Evolutionary conservation across 2,329 filamentous ascomycete species (phyloP).

Genomic region (Penicillium fuscoglaucum): DNA sequence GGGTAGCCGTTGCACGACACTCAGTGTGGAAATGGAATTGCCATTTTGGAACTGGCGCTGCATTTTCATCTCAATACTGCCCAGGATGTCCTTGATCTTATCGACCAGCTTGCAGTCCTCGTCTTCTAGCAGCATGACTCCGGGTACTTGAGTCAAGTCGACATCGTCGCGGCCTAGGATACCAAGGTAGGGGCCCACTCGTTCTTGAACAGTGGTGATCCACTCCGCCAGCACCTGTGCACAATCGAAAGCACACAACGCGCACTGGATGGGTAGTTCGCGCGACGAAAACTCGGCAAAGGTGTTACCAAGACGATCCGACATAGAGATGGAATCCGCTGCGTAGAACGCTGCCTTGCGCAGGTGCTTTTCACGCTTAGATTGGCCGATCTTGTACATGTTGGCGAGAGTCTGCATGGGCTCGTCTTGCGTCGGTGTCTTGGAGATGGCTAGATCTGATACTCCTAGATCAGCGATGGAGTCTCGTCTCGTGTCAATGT

Average conservation of each 20-base stretch:
- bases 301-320: constrained; percentile 79
- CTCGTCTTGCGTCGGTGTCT: constrained; percentile 38
- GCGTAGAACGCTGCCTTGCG: constrained; percentile 95
- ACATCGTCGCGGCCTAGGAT: constrained; percentile 80
- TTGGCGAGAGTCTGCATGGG: constrained; percentile 31
- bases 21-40: constrained; percentile 53
- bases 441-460: constrained; percentile 38
- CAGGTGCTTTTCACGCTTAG: constrained; percentile 80
- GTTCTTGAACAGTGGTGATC: constrained; percentile 88
- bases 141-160: constrained; percentile 76
- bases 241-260: constrained; percentile 91
- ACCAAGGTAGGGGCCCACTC: constrained; percentile 85
- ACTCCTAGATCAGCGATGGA: constrained; percentile 41
- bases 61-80: constrained; percentile 77
- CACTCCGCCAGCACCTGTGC: constrained; percentile 92
- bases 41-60: constrained; percentile 58
- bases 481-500: constrained; percentile 31
- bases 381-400: constrained; percentile 43
- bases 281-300: constrained; percentile 81
- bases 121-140: constrained; percentile 85
- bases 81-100: constrained; percentile 78
- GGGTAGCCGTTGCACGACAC: constrained; percentile 54
- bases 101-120: constrained; percentile 83
- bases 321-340: constrained; percentile 84
- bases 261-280: constrained; percentile 84